Conservation (phyloP, 225 moss, liverwort and hornwort species). For the Sphagnum contortum region DNA sequence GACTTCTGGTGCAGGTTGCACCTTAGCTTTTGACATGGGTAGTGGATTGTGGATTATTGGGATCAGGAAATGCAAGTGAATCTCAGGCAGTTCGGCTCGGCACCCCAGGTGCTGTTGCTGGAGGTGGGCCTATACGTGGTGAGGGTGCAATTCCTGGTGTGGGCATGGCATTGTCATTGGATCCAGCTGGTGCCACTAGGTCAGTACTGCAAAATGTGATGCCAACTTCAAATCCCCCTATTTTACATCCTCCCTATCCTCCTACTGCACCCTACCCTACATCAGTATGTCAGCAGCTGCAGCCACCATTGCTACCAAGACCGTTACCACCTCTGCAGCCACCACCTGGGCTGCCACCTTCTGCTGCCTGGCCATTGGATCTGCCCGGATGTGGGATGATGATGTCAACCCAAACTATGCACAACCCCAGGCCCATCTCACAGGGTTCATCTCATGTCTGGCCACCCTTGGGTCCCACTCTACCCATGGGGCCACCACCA, state of each 20-base stretch:
- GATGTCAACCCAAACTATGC: conserved; percentile 21
- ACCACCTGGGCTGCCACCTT: conserved; percentile 45
- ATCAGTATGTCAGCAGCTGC: conserved; percentile 36
- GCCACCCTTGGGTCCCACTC: conserved; percentile 49
- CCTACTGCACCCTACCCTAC: conserved; percentile 64
- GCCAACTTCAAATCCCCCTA: conserved; percentile 20
- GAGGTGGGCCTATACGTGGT: conserved; percentile 57
- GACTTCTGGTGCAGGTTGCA: too few relatives aligned
- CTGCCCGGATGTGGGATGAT: too few relatives aligned
- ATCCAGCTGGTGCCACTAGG: conserved; percentile 41
- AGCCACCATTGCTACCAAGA: conserved; percentile 21
- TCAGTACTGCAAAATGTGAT: conserved; percentile 27
- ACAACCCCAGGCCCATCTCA: conserved; percentile 17
- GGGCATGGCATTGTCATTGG: conserved; percentile 76
- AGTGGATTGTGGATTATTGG: conserved; percentile 1
- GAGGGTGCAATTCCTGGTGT: conserved; percentile 95
- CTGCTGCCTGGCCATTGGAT: conserved; percentile 35
- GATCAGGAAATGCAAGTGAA: conserved; percentile 38
- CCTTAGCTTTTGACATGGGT: too few relatives aligned
- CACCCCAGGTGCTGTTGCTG: conserved; percentile 48
- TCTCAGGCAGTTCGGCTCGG: conserved; percentile 53
- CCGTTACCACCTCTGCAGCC: not conserved
- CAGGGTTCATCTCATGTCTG: conserved; percentile 29
- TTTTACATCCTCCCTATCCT: conserved; percentile 46
- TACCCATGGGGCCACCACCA: conserved; percentile 55